Evolutionary conservation across 257 asterid species (phyloP), one percentile per base, ranked within the genome.

Genomic region (Jacaranda mimosifolia): DNA sequence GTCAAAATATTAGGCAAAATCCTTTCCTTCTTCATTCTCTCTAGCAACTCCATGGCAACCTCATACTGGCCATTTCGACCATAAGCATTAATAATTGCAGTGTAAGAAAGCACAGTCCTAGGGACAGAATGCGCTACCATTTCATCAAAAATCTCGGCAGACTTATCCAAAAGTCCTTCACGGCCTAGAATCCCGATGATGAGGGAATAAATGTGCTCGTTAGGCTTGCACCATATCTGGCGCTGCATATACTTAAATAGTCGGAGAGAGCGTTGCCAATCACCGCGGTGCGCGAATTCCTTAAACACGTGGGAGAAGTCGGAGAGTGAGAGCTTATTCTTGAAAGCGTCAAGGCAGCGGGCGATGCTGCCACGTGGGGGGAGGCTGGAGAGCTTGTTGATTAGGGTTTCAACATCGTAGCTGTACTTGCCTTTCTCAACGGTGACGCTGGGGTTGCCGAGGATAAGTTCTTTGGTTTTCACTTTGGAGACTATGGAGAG

Each of bases 301-400:
- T 86, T 89, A 87, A 92, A 95, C 9, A 95, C 94, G 17, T 62
- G 86, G 7, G 94, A 76, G 77, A 95, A 95, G 72, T 95, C 98
- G 19, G 94, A 84, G 66, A 91, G 92, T n/a, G 99, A 95, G 49
- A 95, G 89, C 90, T 93, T 92, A 90, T 87, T 91, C 74, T 89
- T 90, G 89, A 92, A 91, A 15, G 96, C 48, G 56, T 94, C 98
- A 19, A 94, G 92, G 79, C 98, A 92, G 18, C 99, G 94, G 9
- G 99, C 97, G 56, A 94, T 92, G 90, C 99, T 94, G 65, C 99
- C 99, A 10, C 99, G 98, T 9, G 99, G 99, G 6, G 99, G 98
- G 64, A 95, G 93, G 81, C 96, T 87, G 38, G 99, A 90, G 73
- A 95, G 98, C 85, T 95, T 95, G 87, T 95, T 89, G 87, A 95